Percentiles rank a stretch among this genome's conserved stretches.
phyloP scores from a whole-genome alignment of 2,329 filamentous ascomycete genomes.

The Trichophyton schoenleinii region DNA sequence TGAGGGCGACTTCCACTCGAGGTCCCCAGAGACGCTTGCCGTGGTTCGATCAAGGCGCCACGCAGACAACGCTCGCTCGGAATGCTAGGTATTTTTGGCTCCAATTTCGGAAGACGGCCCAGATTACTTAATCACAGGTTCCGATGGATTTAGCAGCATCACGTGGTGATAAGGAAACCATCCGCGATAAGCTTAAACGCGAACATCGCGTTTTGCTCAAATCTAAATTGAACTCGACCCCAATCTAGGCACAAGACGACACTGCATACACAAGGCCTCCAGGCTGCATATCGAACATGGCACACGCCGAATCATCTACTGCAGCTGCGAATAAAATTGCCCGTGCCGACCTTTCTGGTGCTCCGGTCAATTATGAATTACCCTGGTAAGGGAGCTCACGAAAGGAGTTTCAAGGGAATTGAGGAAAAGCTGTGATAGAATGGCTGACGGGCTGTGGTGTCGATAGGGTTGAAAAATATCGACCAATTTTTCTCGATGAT shows the following conservation, averaged over 20 bases:
- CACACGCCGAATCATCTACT: slow-evolving; percentile 37
- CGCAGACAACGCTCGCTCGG: no score
- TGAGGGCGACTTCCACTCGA: not conserved
- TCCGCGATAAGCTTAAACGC: not conserved
- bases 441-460: not conserved
- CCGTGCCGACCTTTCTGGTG: slow-evolving; percentile 28
- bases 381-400: slow-evolving; percentile 33
- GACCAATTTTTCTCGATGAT: slow-evolving; percentile 87
- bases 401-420: not conserved
- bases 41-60: no score
- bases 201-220: not conserved
- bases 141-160: not conserved
- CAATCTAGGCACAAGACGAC: not conserved
- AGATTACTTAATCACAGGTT: no score
- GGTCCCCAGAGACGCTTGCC: no score
- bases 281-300: slow-evolving; percentile 20
- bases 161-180: not conserved
- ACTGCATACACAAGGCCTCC: not conserved
- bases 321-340: slow-evolving; percentile 31
- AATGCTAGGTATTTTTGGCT: no score
- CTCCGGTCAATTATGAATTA: slow-evolving; percentile 36
- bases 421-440: not conserved
- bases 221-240: not conserved
- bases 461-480: slow-evolving; percentile 91
- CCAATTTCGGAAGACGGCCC: no score